phyloP scores from a whole-genome alignment of 805 yeast genomes.

The Huiozyma naganishii region DNA sequence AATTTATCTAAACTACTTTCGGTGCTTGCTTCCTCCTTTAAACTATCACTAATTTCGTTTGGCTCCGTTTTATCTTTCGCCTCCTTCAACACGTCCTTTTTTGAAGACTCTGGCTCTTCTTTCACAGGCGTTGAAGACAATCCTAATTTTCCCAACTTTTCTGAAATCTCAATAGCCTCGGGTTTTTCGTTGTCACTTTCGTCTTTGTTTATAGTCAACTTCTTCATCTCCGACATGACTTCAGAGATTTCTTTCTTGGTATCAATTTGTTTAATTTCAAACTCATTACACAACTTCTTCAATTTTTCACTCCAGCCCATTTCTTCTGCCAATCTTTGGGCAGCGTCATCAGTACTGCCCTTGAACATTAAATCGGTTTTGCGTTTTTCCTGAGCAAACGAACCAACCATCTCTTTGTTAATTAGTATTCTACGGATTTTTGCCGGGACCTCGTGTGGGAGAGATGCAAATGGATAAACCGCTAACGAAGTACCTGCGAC shows the following conservation, averaged over 20 bases:
- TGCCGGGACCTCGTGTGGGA: constrained; percentile 55
- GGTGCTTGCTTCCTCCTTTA: neutral
- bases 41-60: neutral
- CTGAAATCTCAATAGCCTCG: no score
- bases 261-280: constrained; percentile 2
- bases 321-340: constrained; percentile 38
- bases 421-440: constrained; percentile 50
- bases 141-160: no score
- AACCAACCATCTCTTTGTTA: constrained; percentile 73
- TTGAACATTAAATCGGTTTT: constrained; percentile 49
- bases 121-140: no score
- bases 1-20: neutral
- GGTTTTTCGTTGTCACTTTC: neutral
- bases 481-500: constrained; percentile 90
- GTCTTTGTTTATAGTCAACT: constrained; percentile 6
- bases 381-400: constrained; percentile 43
- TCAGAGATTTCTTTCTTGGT: constrained; percentile 1
- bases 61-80: neutral
- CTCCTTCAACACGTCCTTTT: no score
- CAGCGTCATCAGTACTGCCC: constrained; percentile 59
- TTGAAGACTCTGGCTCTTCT: no score
- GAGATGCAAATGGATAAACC: constrained; percentile 81
- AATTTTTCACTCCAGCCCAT: constrained; percentile 60
- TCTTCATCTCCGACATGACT: constrained; percentile 8
- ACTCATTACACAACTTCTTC: constrained; percentile 28